Base-by-base conservation (phyloP, 1,139 yeast species). In the Debaryomyces fabryi region DNA sequence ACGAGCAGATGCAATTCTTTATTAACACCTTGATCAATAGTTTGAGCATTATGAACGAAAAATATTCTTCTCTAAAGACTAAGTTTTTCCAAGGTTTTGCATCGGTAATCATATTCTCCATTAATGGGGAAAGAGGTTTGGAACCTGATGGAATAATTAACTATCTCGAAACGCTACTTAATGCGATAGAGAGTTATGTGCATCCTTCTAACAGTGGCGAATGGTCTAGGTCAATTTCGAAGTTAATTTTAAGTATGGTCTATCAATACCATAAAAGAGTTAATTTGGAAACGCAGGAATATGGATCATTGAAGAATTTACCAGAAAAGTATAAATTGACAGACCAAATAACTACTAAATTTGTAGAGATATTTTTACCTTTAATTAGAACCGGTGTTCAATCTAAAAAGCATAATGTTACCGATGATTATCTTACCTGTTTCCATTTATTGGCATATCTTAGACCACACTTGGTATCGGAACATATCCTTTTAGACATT, bases 171-270 rank as follows among this genome's bases (percentile, higher is more conserved):
- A 76, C 82, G 0, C 68, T 88, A 38, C 60, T 86, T 24, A 84
- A 85, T 52, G 84, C 96, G 0, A 74, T 91, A n/a, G 86, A 83
- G 54, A 88, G 97, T 33, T 89, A 86, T 66, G 85, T 85, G 10
- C 97, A 93, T 67, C 99, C 99, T 4, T 91, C 98, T 0, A 92
- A 92, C 63, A 68, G 78, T 16, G 98, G 97, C 0, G 78, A 79
- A 20, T 92, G 99, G 98, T 81, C 96, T 1, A 69, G 80, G 39
- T 75, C 87, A 6, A 81, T 93, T 37, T 78, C 95, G 1, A 82
- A 82, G 52, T 75, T 88, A 30, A 70, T 88, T 10, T 78, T 81
- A 53, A 78, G 81, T 44, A 69, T 85, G 48, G 71, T 82, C 3
- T 73, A 78, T 48, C 81, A 79, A 56, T 83, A 81, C 52, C 90